Evolutionary conservation across 2,329 filamentous ascomycete genomes (phyloP), one percentile per base, ranked within the genome.

Genomic region (Sporothrix mexicana): DNA sequence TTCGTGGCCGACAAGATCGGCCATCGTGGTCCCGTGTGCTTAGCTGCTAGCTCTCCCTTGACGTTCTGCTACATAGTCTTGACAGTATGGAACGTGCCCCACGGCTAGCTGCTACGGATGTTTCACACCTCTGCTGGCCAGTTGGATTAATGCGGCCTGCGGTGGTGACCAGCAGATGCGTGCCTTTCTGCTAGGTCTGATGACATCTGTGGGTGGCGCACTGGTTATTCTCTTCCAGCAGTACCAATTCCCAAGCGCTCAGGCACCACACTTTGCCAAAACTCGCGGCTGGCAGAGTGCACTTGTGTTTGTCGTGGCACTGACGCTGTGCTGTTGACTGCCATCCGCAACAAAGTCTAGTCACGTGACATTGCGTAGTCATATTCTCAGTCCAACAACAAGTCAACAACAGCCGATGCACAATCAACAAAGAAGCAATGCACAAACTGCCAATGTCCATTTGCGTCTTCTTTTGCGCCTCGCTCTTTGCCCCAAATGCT

Each of bases 131-230:
- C 76, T 84, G 9, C 77, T 84, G 0, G 81, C 82, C 0, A 81
- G 81, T 0, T 84, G 82, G 82, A 75, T 79, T 1, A 84, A 84
- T 73, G 80, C 81, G 73, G 76, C 80, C 0, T 83, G 82, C 66
- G 82, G 81, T 1, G 81, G 81, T 3, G 82, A 84, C 69, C 80
- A 83, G 72, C 82, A 84, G 76, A 82, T 83, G 73, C 80, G 83
- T 8, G 82, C 81, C 0, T 83, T 84, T 61, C 77, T 82, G 10
- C 76, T 84, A 2, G 81, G 80, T 3, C 80, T 82, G 73, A 83
- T 83, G 79, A 79, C 79, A 0, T 80, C 80, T 0, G 79, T 82
- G 7, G 82, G 81, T 9, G 77, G 78, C 12, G 81, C 81, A 4
- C 79, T 82, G 0, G 78, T 80, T 2, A 82, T 82, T 43, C 81